phyloP scores from a whole-genome alignment of 78 protist species.

The Dictyostelium citrinum region DNA sequence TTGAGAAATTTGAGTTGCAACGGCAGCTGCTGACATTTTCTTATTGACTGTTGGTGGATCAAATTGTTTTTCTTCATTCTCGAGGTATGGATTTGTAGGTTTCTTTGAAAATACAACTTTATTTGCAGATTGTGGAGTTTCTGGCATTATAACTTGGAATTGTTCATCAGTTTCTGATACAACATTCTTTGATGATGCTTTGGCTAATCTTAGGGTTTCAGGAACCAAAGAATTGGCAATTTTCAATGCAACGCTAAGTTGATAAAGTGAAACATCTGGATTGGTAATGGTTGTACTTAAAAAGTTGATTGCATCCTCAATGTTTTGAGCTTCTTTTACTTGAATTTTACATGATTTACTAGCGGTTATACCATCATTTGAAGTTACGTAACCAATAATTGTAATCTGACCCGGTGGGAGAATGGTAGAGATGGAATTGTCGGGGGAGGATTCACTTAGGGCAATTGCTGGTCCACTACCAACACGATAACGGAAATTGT shows the following conservation, averaged over 20 bases:
- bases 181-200: background rate
- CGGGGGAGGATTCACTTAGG: background rate
- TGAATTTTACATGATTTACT: background rate
- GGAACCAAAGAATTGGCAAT: constrained; percentile 29
- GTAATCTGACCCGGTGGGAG: constrained; percentile 27
- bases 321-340: background rate
- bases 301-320: background rate
- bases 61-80: background rate
- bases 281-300: background rate
- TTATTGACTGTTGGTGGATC: background rate
- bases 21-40: background rate
- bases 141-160: background rate
- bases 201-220: background rate
- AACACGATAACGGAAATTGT: constrained; percentile 9
- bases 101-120: background rate
- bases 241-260: background rate
- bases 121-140: background rate
- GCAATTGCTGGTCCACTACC: constrained; percentile 3
- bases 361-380: background rate
- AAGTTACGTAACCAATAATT: constrained; percentile 17
- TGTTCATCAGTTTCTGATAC: background rate
- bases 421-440: background rate
- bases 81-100: background rate
- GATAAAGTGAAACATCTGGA: background rate
- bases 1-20: background rate